Conservation (phyloP, 2,329 filamentous ascomycete species). For the Rutstroemia sp. region DNA sequence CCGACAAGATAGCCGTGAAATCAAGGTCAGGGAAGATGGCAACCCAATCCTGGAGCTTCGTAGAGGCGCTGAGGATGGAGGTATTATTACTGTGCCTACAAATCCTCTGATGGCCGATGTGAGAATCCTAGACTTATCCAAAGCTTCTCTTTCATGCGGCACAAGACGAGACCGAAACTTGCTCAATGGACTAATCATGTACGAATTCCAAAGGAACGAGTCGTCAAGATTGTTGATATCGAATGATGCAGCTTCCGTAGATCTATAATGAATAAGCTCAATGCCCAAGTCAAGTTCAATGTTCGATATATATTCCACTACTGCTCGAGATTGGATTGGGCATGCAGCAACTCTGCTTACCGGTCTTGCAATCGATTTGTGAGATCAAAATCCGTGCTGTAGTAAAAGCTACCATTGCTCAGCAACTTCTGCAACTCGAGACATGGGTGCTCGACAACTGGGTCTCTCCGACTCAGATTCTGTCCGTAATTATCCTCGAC, state of each 20-base stretch:
- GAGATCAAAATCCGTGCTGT: slow-evolving; percentile 95
- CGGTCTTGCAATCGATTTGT: slow-evolving; percentile 90
- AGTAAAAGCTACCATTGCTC: slow-evolving; percentile 92
- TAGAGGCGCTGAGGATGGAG: slow-evolving; percentile 66
- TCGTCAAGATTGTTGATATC: slow-evolving; percentile 91
- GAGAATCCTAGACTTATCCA: slow-evolving; percentile 83
- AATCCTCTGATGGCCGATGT: slow-evolving; percentile 94
- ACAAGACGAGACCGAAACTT: slow-evolving; percentile 80
- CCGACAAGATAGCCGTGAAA: slow-evolving; percentile 83
- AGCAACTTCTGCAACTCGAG: slow-evolving; percentile 85
- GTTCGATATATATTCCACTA: neutral
- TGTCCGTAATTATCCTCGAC: slow-evolving; percentile 36
- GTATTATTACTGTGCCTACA: slow-evolving; percentile 78
- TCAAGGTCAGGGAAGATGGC: slow-evolving; percentile 78
- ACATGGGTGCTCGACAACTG: slow-evolving; percentile 77
- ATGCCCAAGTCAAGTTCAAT: neutral
- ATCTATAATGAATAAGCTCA: slow-evolving; percentile 37
- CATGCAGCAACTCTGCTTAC: slow-evolving; percentile 33
- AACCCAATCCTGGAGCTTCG: slow-evolving; percentile 59
- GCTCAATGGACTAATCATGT: slow-evolving; percentile 91
- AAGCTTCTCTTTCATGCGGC: slow-evolving; percentile 62
- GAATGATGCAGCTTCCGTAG: slow-evolving; percentile 69
- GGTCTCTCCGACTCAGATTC: slow-evolving; percentile 57
- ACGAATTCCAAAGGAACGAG: slow-evolving; percentile 94
- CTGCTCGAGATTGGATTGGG: neutral